These are phyloP conservation scores for Salix exigua DNA, from an alignment of 345 rosid species.

Conservation along the genomic window DNA sequence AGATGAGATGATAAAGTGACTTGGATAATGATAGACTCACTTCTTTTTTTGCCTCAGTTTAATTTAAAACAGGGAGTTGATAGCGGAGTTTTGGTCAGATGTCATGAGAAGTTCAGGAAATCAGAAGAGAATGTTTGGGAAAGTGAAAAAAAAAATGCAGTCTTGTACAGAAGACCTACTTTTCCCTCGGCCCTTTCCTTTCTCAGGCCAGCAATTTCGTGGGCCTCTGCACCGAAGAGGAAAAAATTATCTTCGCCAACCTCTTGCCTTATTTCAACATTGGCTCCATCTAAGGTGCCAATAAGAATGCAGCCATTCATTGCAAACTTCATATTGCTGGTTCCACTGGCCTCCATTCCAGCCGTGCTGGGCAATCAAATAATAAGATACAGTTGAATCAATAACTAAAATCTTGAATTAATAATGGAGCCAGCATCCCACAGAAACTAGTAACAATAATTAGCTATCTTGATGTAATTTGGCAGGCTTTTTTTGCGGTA, in stretches of 20 bases:
- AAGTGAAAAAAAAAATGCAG: no score
- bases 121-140: no score
- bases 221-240: conserved; percentile 46
- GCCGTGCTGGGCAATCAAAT: conserved; percentile 31
- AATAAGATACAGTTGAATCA: not conserved
- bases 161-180: conserved; percentile 20
- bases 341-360: conserved; percentile 60
- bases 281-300: conserved; percentile 52
- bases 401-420: not conserved
- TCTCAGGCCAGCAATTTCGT: conserved; percentile 45
- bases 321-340: conserved; percentile 56
- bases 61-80: no score
- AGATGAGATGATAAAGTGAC: not conserved
- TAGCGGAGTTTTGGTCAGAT: no score
- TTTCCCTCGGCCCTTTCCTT: conserved; percentile 49
- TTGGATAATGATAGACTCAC: not conserved
- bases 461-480: no score
- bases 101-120: no score
- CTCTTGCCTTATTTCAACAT: conserved; percentile 48
- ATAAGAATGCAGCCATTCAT: conserved; percentile 49
- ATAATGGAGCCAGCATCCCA: not conserved
- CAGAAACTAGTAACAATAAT: no score
- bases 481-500: no score
- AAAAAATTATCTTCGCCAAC: conserved; percentile 55
- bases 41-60: not conserved